Conservation (phyloP, 2,329 filamentous ascomycete species). For the Cladobotryum protrusum region DNA sequence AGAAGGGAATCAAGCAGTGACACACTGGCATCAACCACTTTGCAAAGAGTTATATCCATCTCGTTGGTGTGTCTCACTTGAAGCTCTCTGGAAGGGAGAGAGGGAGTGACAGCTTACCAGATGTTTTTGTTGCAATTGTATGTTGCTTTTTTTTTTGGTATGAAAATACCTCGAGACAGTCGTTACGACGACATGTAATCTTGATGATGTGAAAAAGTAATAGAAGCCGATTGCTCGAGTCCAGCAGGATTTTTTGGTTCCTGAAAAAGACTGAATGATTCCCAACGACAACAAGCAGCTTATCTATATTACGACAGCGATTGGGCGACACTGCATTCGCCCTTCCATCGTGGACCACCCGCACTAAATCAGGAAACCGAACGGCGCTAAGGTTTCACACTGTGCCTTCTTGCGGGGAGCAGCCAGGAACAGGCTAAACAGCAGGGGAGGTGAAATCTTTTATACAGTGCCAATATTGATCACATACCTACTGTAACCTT, state of each 20-base stretch:
- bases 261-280: too few relatives aligned
- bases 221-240: neutral
- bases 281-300: neutral
- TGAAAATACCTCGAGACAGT: neutral
- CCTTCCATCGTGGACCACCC: too few relatives aligned
- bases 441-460: neutral
- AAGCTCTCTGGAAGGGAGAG: neutral
- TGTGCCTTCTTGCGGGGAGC: too few relatives aligned
- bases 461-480: neutral
- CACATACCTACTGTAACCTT: constrained; percentile 1
- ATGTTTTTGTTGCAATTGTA: neutral
- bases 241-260: neutral
- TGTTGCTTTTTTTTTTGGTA: neutral
- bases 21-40: neutral
- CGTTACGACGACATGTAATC: constrained; percentile 2
- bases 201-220: neutral
- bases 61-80: neutral
- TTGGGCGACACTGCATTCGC: neutral
- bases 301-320: neutral
- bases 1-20: constrained; percentile 12
- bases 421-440: too few relatives aligned
- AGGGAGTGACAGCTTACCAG: too few relatives aligned
- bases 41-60: neutral
- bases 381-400: too few relatives aligned
- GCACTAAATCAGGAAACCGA: too few relatives aligned